Conservation (phyloP, 2,329 filamentous ascomycete species). For the Monilinia vaccinii-corymbosi region DNA sequence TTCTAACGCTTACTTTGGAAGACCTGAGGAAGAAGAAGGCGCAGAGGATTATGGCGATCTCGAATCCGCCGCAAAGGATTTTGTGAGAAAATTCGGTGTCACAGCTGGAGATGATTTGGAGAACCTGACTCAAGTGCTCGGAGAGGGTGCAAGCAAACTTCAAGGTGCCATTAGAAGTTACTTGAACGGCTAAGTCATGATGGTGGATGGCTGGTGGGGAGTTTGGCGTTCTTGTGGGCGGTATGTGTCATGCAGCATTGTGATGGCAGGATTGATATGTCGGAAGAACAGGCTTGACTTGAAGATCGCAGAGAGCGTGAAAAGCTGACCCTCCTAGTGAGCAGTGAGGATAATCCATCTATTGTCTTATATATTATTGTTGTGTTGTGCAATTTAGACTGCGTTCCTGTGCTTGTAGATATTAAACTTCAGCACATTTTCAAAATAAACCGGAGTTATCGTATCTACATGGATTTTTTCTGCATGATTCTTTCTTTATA, state of each 20-base stretch:
- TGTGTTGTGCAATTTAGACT: background rate
- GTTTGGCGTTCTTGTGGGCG: slow-evolving; percentile 2
- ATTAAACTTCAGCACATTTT: background rate
- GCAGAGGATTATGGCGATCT: slow-evolving; percentile 81
- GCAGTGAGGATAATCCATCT: background rate
- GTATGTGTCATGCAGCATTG: background rate
- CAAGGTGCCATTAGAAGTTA: slow-evolving; percentile 66
- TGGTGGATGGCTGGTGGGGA: background rate
- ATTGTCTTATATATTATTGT: background rate
- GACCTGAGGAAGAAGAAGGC: slow-evolving; percentile 70
- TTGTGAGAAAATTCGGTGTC: slow-evolving; percentile 88
- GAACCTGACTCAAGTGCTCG: slow-evolving; percentile 73
- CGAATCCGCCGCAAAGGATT: slow-evolving; percentile 90
- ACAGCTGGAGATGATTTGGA: slow-evolving; percentile 94
- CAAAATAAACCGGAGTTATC: background rate
- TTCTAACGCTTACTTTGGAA: slow-evolving; percentile 94
- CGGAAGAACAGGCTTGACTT: background rate
- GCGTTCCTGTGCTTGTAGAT: background rate
- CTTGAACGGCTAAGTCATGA: slow-evolving; percentile 42
- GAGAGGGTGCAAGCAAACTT: slow-evolving; percentile 75
- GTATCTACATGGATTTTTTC: background rate
- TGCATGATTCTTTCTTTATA: too few species aligned
- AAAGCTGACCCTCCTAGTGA: background rate
- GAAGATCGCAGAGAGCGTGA: background rate
- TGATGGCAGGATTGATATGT: background rate